Evolutionary conservation across 148 eudicot species (phyloP).

Genomic region (Talinum fruticosum): DNA sequence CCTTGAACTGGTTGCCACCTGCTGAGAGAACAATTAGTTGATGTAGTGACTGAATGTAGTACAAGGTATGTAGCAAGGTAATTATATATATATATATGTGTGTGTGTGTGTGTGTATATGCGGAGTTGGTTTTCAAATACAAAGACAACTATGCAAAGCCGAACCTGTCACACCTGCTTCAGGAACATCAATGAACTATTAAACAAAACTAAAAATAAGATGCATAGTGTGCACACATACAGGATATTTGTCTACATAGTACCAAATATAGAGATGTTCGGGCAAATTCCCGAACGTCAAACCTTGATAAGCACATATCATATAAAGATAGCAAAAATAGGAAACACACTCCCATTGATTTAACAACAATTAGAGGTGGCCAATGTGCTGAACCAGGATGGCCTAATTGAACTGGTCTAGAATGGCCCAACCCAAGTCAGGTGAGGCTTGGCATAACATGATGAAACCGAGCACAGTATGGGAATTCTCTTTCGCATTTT

Average conservation of each 20-base stretch:
- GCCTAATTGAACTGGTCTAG: not conserved
- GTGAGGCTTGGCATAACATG: not conserved
- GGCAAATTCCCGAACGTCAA: not conserved
- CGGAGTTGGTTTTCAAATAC: no score
- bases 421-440: not conserved
- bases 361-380: not conserved
- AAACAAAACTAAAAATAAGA: no score
- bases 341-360: no score
- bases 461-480: no score
- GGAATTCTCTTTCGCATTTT: no score
- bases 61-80: not conserved
- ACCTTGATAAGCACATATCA: not conserved
- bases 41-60: not conserved
- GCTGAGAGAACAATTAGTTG: slow-evolving; percentile 26
- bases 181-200: not conserved
- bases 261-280: no score
- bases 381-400: not conserved
- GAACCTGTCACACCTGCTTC: not conserved
- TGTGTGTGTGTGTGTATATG: not conserved
- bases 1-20: slow-evolving; percentile 69
- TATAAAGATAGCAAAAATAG: not conserved
- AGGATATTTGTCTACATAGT: not conserved
- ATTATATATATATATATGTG: no score
- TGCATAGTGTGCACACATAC: not conserved
- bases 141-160: not conserved